Conservation (phyloP, 805 yeast genomes). For the Isabelozyma pseudorhagii region DNA sequence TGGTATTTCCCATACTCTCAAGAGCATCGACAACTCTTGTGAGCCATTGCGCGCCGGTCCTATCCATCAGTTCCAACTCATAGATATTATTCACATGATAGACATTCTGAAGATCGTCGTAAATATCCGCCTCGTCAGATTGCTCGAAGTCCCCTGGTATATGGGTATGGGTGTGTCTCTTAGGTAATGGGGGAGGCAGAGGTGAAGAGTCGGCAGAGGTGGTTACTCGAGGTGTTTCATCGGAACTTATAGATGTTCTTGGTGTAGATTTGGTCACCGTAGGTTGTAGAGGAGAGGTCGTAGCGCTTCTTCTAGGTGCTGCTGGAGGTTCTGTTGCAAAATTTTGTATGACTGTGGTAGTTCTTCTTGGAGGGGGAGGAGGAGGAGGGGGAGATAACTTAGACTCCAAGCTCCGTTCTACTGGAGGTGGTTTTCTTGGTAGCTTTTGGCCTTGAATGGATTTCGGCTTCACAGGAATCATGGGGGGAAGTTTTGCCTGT, state of each 20-base stretch:
- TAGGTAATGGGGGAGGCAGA: background rate
- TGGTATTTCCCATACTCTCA: slow-evolving; percentile 24
- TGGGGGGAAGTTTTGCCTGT: slow-evolving; percentile 31
- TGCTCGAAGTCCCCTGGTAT: background rate
- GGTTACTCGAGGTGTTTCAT: background rate
- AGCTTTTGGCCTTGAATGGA: slow-evolving; percentile 31
- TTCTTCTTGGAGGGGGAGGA: slow-evolving; percentile 16
- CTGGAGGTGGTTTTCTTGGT: slow-evolving; percentile 31
- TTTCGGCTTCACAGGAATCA: slow-evolving; percentile 48
- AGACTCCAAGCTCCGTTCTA: slow-evolving; percentile 12
- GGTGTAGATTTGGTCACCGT: background rate
- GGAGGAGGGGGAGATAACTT: slow-evolving; percentile 2
- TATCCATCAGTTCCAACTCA: slow-evolving; percentile 35
- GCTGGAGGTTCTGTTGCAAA: no score
- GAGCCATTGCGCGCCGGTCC: slow-evolving; percentile 37
- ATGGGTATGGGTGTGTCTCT: background rate
- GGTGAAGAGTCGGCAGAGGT: background rate
- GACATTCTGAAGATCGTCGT: slow-evolving; percentile 22
- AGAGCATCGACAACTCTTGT: slow-evolving; percentile 27
- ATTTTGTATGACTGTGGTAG: background rate
- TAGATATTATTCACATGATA: slow-evolving; percentile 20
- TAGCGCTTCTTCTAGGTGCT: background rate
- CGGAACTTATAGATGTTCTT: no score
- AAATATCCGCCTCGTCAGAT: slow-evolving; percentile 9
- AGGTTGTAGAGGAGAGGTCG: background rate